Conservation (phyloP, 106 monocot genomes). For the Amphibolis antarctica region DNA sequence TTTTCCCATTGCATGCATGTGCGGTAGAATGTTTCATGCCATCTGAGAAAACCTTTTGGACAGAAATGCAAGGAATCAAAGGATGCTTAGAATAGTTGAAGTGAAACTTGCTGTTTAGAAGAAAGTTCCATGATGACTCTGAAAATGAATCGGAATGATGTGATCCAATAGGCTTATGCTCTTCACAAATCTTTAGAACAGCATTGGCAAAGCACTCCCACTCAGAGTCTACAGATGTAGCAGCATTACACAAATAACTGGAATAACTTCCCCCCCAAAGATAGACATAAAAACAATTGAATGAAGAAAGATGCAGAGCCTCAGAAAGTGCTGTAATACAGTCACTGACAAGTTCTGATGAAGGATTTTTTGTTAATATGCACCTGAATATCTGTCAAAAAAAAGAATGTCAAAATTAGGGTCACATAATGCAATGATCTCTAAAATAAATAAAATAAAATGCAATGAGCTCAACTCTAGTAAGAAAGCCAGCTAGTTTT, state of each 20-base stretch:
- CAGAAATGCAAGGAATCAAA: constrained; percentile 18
- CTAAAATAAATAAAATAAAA: too few species aligned
- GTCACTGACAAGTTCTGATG: constrained; percentile 60
- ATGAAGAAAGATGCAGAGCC: constrained; percentile 52
- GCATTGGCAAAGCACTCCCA: constrained; percentile 63
- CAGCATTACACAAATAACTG: constrained; percentile 22
- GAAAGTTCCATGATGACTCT: constrained; percentile 53
- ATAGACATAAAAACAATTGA: constrained; percentile 44
- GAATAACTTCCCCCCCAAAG: constrained; percentile 53
- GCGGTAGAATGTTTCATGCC: constrained; percentile 4
- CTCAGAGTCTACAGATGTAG: constrained; percentile 49
- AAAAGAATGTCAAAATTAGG: neutral
- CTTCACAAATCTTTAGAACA: constrained; percentile 37
- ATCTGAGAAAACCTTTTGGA: constrained; percentile 5
- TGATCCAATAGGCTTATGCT: constrained; percentile 18
- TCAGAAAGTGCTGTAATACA: constrained; percentile 74
- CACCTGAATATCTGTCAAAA: constrained; percentile 73
- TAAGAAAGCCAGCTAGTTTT: too few species aligned
- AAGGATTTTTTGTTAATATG: constrained; percentile 42
- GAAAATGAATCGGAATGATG: constrained; percentile 1
- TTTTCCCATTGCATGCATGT: constrained; percentile 15
- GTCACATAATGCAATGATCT: too few species aligned
- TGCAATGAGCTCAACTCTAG: too few species aligned
- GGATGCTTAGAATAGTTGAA: constrained; percentile 27
- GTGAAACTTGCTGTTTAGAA: constrained; percentile 66